A percentile compares a stretch with the other conserved stretches of the same genome.
Evolutionary conservation across 345 rosid species (phyloP).

Genomic region (Eutrema yunnanense): DNA sequence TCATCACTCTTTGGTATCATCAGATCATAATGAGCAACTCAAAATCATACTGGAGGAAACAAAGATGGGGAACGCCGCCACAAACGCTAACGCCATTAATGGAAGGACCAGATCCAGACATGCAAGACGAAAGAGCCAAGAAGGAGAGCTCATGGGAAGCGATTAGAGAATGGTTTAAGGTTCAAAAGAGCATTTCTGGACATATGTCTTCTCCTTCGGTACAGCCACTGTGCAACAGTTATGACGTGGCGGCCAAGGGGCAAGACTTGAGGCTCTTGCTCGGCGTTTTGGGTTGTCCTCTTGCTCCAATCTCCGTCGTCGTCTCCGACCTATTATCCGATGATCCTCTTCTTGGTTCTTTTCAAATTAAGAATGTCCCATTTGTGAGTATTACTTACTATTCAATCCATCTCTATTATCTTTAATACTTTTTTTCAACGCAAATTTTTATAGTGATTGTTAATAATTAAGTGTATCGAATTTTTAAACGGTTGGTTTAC

Average conservation of each 20-base stretch:
- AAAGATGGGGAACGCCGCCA: constrained; percentile 52
- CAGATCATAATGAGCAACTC: constrained; percentile 27
- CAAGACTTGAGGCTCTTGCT: constrained; percentile 81
- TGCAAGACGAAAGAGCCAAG: constrained; percentile 63
- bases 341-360: constrained; percentile 35
- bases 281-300: constrained; percentile 86
- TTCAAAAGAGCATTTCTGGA: constrained; percentile 56
- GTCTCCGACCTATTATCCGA: constrained; percentile 29
- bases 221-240: constrained; percentile 27
- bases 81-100: constrained; percentile 75
- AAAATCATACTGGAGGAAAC: constrained; percentile 43
- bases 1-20: neutral
- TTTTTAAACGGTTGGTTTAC: neutral
- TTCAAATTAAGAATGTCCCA: constrained; percentile 50
- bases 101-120: constrained; percentile 96
- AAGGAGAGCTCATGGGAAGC: constrained; percentile 89
- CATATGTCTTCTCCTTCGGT: constrained; percentile 28
- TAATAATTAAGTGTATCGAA: neutral
- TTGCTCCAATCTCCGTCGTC: constrained; percentile 79
- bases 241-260: constrained; percentile 39
- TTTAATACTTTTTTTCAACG: neutral
- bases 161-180: constrained; percentile 89
- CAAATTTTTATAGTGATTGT: neutral
- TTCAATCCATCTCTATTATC: neutral
- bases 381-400: constrained; percentile 45